Evolutionary conservation across 2,329 filamentous ascomycete genomes (phyloP).

Genomic region (Microcyclospora pomicola): DNA sequence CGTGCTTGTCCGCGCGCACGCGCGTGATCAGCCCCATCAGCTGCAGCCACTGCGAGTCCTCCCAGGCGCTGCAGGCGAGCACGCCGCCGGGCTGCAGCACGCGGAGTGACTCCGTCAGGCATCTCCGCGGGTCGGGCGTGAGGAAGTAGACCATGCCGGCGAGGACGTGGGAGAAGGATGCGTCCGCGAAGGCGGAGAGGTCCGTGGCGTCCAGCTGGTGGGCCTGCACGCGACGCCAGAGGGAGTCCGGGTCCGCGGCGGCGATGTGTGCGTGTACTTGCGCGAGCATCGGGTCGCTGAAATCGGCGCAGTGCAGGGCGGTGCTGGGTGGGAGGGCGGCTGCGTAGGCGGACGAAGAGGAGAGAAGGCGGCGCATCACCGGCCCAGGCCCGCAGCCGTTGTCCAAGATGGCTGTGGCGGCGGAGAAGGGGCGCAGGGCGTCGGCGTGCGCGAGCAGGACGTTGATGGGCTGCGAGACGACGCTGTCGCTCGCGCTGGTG

Average conservation of each 20-base stretch:
- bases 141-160: conserved; percentile 23
- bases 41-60: conserved; percentile 17
- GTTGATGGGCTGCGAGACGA: conserved; percentile 9
- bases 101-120: conserved; percentile 12
- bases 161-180: conserved; percentile 16
- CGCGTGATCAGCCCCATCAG: conserved; percentile 10
- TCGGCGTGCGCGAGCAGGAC: conserved; percentile 15
- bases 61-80: conserved; percentile 15
- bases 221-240: conserved; percentile 15
- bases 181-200: conserved; percentile 10
- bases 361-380: conserved; percentile 14
- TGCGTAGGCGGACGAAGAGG: conserved; percentile 9
- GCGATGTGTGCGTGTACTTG: conserved; percentile 9
- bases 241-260: conserved; percentile 2
- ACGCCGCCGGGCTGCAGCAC: conserved; percentile 16
- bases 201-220: conserved; percentile 17
- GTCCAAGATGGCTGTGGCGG: conserved; percentile 19
- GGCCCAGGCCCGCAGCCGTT: conserved; percentile 21
- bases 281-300: conserved; percentile 20
- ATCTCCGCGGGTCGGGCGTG: conserved; percentile 14
- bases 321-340: conserved; percentile 7
- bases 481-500: conserved; percentile 8
- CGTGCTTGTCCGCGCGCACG: conserved; percentile 9
- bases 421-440: conserved; percentile 12
- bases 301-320: conserved; percentile 15